These are phyloP conservation scores for Pseudocercospora pini-densiflorae DNA, from an alignment of 2,329 filamentous ascomycete species.

Conservation along the genomic window DNA sequence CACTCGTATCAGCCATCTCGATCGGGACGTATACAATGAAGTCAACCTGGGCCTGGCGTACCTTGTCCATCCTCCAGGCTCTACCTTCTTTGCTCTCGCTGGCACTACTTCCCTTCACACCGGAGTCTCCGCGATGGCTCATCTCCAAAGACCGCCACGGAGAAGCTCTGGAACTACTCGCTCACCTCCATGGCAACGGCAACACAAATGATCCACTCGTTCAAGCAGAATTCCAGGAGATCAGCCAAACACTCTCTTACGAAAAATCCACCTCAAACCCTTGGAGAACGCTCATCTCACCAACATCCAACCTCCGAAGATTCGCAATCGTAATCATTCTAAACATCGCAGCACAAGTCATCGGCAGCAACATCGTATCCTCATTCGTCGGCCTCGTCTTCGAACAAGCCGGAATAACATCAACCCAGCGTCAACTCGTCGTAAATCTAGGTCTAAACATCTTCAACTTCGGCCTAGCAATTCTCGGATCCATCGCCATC, in stretches of 20 bases:
- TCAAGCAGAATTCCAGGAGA: neutral
- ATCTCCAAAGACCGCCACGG: slow-evolving; percentile 38
- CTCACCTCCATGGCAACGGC: neutral
- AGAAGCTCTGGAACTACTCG: slow-evolving; percentile 26
- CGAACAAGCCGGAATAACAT: neutral
- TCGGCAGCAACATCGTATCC: neutral
- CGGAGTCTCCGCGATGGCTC: slow-evolving; percentile 45
- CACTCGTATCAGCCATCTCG: neutral
- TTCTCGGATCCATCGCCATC: neutral
- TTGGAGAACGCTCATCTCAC: neutral
- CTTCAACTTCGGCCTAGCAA: neutral
- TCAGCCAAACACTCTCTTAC: neutral
- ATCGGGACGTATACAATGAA: neutral
- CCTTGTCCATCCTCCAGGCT: neutral
- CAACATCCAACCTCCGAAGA: neutral
- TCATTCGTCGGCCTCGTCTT: neutral
- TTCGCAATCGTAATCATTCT: neutral
- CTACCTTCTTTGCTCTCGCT: neutral
- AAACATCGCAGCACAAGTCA: neutral
- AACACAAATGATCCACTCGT: neutral
- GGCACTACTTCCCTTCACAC: neutral
- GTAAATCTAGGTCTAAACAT: neutral
- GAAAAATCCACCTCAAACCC: neutral
- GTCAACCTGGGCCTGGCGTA: neutral
- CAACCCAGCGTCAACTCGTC: neutral